Conservation (phyloP, 306 rosid species). For the Clitoria ternatea region DNA sequence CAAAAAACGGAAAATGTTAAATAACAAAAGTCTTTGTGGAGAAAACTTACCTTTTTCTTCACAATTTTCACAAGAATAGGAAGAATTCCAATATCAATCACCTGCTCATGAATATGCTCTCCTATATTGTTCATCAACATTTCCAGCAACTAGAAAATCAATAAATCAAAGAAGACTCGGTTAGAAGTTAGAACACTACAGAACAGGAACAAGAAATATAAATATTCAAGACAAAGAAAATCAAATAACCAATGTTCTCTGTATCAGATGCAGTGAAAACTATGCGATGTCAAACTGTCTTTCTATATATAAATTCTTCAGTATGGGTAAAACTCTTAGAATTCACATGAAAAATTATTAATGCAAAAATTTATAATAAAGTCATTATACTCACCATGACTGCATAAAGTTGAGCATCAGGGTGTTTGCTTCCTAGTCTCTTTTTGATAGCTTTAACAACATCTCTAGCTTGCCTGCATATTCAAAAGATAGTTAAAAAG, state of each 20-base stretch:
- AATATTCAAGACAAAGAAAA: constrained; percentile 12
- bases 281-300: neutral
- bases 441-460: constrained; percentile 81
- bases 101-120: constrained; percentile 78
- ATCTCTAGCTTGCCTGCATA: constrained; percentile 73
- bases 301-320: neutral
- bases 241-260: constrained; percentile 20
- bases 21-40: neutral
- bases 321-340: neutral
- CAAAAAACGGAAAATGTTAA: neutral
- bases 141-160: constrained; percentile 76
- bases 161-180: constrained; percentile 23
- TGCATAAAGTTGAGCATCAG: constrained; percentile 68
- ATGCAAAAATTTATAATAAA: neutral
- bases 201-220: constrained; percentile 12
- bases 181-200: constrained; percentile 4
- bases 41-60: constrained; percentile 78
- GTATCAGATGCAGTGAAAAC: neutral
- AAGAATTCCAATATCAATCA: constrained; percentile 73
- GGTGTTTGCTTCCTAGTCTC: constrained; percentile 66
- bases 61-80: constrained; percentile 83
- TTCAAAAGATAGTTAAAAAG: constrained; percentile 19
- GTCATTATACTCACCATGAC: constrained; percentile 61
- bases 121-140: constrained; percentile 96
- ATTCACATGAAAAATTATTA: neutral